Evolutionary conservation across 139 green algal species (phyloP).

Genomic region (Nannochloris sp.): DNA sequence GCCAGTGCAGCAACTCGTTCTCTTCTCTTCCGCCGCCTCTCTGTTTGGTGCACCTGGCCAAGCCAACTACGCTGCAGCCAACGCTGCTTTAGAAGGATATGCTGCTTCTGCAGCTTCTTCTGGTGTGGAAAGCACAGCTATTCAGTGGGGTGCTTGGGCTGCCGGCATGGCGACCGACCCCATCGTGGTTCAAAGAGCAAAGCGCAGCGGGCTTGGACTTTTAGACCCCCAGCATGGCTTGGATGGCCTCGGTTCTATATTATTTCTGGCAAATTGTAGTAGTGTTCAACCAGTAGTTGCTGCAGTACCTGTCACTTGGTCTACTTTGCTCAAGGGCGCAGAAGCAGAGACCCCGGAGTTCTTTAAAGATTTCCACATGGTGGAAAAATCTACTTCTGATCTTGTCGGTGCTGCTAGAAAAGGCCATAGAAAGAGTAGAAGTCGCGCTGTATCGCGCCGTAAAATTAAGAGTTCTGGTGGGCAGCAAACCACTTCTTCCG

Average conservation of each 20-base stretch:
- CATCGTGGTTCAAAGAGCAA: slow-evolving; percentile 29
- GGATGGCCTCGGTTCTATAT: slow-evolving; percentile 32
- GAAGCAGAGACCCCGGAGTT: neutral
- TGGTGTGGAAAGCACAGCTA: neutral
- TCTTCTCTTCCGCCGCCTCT: slow-evolving; percentile 59
- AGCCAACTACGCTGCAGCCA: slow-evolving; percentile 63
- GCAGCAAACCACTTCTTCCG: neutral
- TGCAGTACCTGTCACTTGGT: slow-evolving; percentile 34
- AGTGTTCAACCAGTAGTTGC: slow-evolving; percentile 1
- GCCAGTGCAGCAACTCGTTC: neutral
- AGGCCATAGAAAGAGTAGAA: too few relatives aligned
- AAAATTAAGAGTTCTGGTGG: too few relatives aligned
- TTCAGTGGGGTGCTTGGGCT: slow-evolving; percentile 49
- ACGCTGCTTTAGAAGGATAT: slow-evolving; percentile 48
- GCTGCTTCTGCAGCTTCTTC: neutral
- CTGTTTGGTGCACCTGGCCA: slow-evolving; percentile 63
- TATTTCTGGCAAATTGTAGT: neutral
- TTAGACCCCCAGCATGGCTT: slow-evolving; percentile 37
- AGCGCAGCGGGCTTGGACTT: slow-evolving; percentile 55
- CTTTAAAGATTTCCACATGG: slow-evolving; percentile 1
- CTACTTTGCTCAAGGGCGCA: slow-evolving; percentile 18
- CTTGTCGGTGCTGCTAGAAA: neutral
- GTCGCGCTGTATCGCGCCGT: neutral
- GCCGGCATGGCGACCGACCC: slow-evolving; percentile 71
- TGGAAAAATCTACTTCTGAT: neutral